Evolutionary conservation across 805 yeast species (phyloP).

Genomic region (Kazachstania bromeliacearum): DNA sequence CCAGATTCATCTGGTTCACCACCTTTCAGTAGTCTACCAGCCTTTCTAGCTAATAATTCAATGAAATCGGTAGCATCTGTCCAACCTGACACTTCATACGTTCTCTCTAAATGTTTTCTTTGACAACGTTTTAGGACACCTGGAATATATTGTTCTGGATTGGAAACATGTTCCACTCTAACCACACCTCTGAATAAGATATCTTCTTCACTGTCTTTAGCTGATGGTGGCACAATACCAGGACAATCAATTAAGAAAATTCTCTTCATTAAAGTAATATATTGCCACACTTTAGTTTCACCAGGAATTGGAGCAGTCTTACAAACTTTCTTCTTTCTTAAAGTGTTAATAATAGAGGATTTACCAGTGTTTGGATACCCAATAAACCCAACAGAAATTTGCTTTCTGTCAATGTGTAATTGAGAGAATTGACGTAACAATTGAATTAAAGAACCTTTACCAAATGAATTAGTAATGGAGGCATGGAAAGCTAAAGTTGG

Average conservation of each 20-base stretch:
- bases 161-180: conserved; percentile 92
- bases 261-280: conserved; percentile 91
- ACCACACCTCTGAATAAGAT: conserved; percentile 94
- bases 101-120: conserved; percentile 83
- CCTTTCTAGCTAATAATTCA: conserved; percentile 85
- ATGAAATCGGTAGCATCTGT: conserved; percentile 65
- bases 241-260: conserved; percentile 96
- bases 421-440: conserved; percentile 86
- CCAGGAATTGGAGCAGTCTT: conserved; percentile 98
- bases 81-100: conserved; percentile 94
- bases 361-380: conserved; percentile 99
- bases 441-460: conserved; percentile 94
- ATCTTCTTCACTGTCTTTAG: conserved; percentile 83
- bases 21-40: conserved; percentile 87
- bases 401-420: conserved; percentile 86
- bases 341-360: conserved; percentile 88
- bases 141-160: conserved; percentile 93
- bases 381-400: conserved; percentile 92
- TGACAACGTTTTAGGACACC: conserved; percentile 79
- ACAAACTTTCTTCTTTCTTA: conserved; percentile 92
- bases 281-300: conserved; percentile 98
- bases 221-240: conserved; percentile 94
- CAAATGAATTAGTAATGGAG: conserved; percentile 92
- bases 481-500: conserved; percentile 98
- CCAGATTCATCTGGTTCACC: conserved; percentile 97